Evolutionary conservation across 2,329 filamentous ascomycete species (phyloP), one percentile per base, ranked within the genome.

Genomic region (Nannizziopsis arthrosporioides): DNA sequence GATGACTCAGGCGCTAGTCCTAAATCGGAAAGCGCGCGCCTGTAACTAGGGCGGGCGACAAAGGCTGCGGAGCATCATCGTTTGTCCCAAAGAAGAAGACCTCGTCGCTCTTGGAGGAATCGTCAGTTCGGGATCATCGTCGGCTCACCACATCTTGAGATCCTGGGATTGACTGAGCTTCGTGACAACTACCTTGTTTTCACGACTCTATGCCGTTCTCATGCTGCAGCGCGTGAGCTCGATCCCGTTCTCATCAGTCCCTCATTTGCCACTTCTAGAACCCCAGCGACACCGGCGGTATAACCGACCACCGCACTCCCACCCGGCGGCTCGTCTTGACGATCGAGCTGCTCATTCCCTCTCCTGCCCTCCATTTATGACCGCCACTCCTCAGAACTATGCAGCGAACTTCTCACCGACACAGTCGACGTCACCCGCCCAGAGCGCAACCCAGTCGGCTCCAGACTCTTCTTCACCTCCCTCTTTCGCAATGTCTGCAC

Each of bases 331-430:
- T 49, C 41, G 44, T 49, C 47, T 44, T 35, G 47, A 49, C 19
- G 42, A 42, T 62, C 61, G 56, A 61, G 54, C 50, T 54, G 47
- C 44, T 55, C 55, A 44, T 56, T 58, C 18, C 54, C 53, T 44
- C 51, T 57, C 53, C 56, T 61, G 68, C 52, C 63, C 67, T 68
- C 65, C 66, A 63, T 71, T 69, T 63, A 73, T 73, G 70, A 71
- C 69, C 64, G 66, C 70, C 60, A 67, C 66, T 57, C 64, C 68
- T 59, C 66, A 66, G 60, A 71, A 65, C 57, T 66, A 73, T 73
- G 70, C 64, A 62, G 64, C 67, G 58, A 62, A 63, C 56, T 65
- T 68, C 60, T 60, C 63, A 61, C 63, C 67, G 57, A 61, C 63
- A 59, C 67, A 71, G 60, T 53, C 51, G 47, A 61, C 66, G 58